Conservation (phyloP, 192 early-diverging fungal genomes). For the Gryganskiella cystojenkinii region DNA sequence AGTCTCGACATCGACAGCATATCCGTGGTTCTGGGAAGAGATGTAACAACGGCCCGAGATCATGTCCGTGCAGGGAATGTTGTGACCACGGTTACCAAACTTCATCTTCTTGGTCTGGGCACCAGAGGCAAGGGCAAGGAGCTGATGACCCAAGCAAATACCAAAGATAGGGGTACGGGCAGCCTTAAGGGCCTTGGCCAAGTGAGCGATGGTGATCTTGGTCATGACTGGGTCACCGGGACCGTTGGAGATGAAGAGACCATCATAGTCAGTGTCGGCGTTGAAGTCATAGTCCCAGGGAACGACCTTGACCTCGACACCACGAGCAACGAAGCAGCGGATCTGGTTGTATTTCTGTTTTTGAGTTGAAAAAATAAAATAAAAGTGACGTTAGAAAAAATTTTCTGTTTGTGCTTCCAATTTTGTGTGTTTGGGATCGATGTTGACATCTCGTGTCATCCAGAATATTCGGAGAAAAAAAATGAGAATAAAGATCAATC, state of each 20-base stretch:
- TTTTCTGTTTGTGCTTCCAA: background rate
- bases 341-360: constrained; percentile 94
- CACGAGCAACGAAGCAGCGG: constrained; percentile 96
- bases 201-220: constrained; percentile 78
- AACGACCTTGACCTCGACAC: constrained; percentile 93
- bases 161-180: constrained; percentile 95
- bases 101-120: constrained; percentile 96
- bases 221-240: constrained; percentile 96
- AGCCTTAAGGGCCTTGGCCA: constrained; percentile 72
- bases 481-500: too few species aligned
- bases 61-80: constrained; percentile 98
- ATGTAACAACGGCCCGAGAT: constrained; percentile 98
- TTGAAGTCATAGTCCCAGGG: constrained; percentile 98
- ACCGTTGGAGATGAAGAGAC: constrained; percentile 94
- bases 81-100: constrained; percentile 99
- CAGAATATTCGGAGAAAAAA: too few species aligned
- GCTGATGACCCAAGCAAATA: constrained; percentile 99
- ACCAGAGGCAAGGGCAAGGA: constrained; percentile 93
- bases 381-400: background rate
- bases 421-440: background rate
- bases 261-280: constrained; percentile 82
- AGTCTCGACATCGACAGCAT: constrained; percentile 88
- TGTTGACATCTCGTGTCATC: background rate
- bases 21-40: constrained; percentile 99
- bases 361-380: background rate